These are phyloP conservation scores for Talaromyces sp. DNA, from an alignment of 2,329 filamentous ascomycete species.

Conservation along the genomic window DNA sequence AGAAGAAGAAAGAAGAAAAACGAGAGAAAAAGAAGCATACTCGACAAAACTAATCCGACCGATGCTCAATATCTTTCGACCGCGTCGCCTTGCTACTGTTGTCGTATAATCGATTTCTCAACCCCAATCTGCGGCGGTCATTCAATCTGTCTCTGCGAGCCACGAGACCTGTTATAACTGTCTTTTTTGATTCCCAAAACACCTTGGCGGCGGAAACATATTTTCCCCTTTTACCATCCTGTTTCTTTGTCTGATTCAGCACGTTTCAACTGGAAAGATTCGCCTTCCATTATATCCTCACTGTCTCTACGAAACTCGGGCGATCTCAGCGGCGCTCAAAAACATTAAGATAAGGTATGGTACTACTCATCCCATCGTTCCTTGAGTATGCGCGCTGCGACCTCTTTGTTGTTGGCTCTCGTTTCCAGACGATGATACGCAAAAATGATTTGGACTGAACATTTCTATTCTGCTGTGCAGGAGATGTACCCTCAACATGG, in stretches of 20 bases:
- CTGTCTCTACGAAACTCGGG: conserved; percentile 2
- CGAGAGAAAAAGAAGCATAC: not conserved
- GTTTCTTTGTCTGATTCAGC: not conserved
- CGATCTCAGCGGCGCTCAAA: conserved; percentile 7
- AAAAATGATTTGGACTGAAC: conserved; percentile 18
- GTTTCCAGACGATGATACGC: conserved; percentile 7
- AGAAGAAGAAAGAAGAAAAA: not conserved
- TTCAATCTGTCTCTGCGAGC: conserved; percentile 13
- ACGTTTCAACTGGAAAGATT: conserved; percentile 1
- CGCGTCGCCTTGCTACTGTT: not conserved
- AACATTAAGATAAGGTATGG: conserved; percentile 10
- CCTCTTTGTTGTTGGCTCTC: conserved; percentile 6
- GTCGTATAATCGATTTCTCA: conserved; percentile 8
- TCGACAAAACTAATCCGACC: not conserved
- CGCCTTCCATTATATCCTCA: conserved; percentile 1
- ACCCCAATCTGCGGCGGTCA: conserved; percentile 7
- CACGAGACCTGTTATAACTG: conserved; percentile 9
- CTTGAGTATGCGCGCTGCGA: not conserved
- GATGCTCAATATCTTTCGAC: not conserved
- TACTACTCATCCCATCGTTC: not conserved
- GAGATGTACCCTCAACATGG: conserved; percentile 73
- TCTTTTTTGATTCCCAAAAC: conserved; percentile 2
- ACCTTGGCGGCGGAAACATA: not conserved
- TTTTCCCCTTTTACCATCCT: not conserved
- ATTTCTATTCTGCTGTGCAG: conserved; percentile 12